phyloP scores from a whole-genome alignment of 306 rosid genomes.

The Quercus robur region DNA sequence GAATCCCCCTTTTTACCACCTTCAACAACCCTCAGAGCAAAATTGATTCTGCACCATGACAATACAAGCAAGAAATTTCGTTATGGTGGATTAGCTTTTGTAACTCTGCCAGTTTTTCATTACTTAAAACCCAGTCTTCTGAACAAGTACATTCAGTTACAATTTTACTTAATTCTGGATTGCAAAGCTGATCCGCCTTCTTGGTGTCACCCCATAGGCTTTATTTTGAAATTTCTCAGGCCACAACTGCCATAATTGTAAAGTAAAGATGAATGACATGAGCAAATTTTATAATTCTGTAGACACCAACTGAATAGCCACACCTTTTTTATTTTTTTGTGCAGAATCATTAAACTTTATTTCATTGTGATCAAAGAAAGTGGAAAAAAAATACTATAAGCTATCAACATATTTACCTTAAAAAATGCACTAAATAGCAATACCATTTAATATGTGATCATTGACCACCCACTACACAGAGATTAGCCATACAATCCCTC shows the following conservation, averaged over 20 bases:
- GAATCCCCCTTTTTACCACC: too few relatives aligned
- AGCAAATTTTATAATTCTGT: neutral
- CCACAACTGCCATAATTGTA: slow-evolving; percentile 41
- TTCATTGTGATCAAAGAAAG: neutral
- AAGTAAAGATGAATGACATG: slow-evolving; percentile 21
- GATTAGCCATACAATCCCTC: slow-evolving; percentile 95
- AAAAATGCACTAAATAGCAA: slow-evolving; percentile 84
- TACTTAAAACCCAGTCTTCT: slow-evolving; percentile 86
- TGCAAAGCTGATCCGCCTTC: slow-evolving; percentile 98
- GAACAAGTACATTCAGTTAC: slow-evolving; percentile 72
- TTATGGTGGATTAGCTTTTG: slow-evolving; percentile 39
- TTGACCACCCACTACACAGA: slow-evolving; percentile 90
- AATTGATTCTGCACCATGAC: too few relatives aligned
- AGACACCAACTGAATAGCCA: slow-evolving; percentile 10
- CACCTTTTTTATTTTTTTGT: neutral
- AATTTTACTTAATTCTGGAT: slow-evolving; percentile 75
- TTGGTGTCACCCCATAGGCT: slow-evolving; percentile 95
- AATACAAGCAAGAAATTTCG: too few relatives aligned
- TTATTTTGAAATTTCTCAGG: slow-evolving; percentile 60
- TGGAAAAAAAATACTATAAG: neutral
- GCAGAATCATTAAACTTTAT: slow-evolving; percentile 11
- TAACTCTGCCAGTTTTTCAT: slow-evolving; percentile 74
- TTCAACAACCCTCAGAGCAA: too few relatives aligned
- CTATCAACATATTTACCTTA: slow-evolving; percentile 46
- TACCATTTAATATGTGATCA: slow-evolving; percentile 73